Conservation (phyloP, 2,329 filamentous ascomycete genomes). For the Trichoderma sp. region DNA sequence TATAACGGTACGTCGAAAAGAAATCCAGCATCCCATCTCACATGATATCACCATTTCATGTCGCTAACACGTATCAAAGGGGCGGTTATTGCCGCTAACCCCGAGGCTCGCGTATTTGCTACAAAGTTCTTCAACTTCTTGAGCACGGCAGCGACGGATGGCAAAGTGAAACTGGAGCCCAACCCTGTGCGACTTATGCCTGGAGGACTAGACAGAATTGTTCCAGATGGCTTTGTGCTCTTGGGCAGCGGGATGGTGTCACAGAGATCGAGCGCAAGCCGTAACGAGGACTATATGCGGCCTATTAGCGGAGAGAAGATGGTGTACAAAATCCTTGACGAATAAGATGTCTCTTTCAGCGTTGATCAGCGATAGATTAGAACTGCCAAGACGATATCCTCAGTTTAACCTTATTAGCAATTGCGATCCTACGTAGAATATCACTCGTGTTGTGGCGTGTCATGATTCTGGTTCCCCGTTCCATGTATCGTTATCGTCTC, state of each 20-base stretch:
- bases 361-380: neutral
- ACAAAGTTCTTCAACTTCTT: constrained; percentile 39
- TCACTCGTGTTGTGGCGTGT: neutral
- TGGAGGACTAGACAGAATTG: constrained; percentile 30
- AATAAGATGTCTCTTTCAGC: neutral
- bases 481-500: neutral
- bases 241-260: constrained; percentile 28
- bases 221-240: constrained; percentile 30
- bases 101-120: constrained; percentile 32
- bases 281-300: constrained; percentile 34
- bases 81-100: constrained; percentile 21
- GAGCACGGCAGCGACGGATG: constrained; percentile 20
- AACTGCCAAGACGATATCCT: neutral
- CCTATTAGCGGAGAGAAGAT: constrained; percentile 43
- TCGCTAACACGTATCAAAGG: neutral
- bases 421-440: neutral
- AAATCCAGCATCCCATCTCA: neutral
- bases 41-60: neutral
- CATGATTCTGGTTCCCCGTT: neutral
- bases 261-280: constrained; percentile 23
- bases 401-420: neutral
- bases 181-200: constrained; percentile 36
- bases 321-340: constrained; percentile 26
- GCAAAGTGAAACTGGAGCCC: constrained; percentile 25
- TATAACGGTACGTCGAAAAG: constrained; percentile 33